A percentile compares a stretch with the other conserved stretches of the same genome.
Evolutionary conservation across 1,284 basidiomycete species (phyloP).

Genomic region (Paramarasmius palmivorus): DNA sequence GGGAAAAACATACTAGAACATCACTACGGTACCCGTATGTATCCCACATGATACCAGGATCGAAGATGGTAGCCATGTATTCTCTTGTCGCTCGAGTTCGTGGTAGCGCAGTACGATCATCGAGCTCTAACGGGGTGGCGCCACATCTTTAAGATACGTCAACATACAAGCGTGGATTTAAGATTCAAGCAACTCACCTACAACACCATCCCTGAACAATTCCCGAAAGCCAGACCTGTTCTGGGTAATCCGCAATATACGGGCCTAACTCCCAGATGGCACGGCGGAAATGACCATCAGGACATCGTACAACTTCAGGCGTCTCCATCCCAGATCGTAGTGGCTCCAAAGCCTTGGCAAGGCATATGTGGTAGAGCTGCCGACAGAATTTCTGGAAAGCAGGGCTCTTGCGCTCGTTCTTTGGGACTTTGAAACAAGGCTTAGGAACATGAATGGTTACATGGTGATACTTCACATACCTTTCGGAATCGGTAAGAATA

Average conservation of each 20-base stretch:
- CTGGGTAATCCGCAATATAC: conserved; percentile 26
- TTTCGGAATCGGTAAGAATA: conserved; percentile 27
- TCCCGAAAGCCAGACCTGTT: conserved; percentile 22
- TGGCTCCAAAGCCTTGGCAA: conserved; percentile 10
- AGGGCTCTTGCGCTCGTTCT: not conserved
- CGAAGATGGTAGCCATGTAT: no score
- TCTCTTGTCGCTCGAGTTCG: no score
- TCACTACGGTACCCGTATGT: no score
- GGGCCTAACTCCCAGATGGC: conserved; percentile 20
- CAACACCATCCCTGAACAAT: conserved; percentile 24
- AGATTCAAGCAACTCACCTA: no score
- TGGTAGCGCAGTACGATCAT: no score
- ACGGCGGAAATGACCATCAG: conserved; percentile 17
- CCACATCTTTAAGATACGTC: no score
- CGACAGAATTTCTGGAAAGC: no score
- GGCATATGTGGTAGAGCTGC: conserved; percentile 21
- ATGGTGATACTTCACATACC: conserved; percentile 10
- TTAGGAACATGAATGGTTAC: not conserved
- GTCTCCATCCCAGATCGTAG: conserved; percentile 17
- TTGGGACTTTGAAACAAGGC: not conserved
- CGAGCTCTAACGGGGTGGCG: no score
- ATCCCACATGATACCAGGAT: no score
- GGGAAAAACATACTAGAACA: no score
- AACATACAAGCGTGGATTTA: no score
- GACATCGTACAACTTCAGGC: no score